Conservation (phyloP, 129 eudicot species). For the Oenanthe sinensis region DNA sequence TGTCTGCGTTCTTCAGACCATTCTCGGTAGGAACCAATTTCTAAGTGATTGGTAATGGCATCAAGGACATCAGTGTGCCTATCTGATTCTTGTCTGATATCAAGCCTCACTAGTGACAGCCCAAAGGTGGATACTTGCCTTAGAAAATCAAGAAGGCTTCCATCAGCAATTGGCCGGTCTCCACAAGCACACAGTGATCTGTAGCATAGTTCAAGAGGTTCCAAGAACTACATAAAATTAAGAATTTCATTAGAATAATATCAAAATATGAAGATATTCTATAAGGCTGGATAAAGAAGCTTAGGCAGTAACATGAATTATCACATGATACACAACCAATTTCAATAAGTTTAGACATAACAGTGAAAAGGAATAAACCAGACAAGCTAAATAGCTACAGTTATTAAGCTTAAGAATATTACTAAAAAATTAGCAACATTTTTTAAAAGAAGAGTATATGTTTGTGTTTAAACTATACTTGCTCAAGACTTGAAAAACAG, state of each 20-base stretch:
- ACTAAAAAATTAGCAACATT: neutral
- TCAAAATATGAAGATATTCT: neutral
- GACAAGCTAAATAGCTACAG: neutral
- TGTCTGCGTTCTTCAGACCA: slow-evolving; percentile 89
- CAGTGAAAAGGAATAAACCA: neutral
- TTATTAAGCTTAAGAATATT: too few relatives aligned
- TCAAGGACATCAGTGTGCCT: slow-evolving; percentile 95
- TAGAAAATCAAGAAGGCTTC: slow-evolving; percentile 92
- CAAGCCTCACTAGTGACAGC: slow-evolving; percentile 83
- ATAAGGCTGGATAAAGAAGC: neutral
- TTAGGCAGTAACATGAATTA: neutral
- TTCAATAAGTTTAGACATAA: neutral
- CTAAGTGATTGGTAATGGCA: slow-evolving; percentile 82
- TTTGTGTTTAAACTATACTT: neutral
- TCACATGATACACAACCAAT: neutral
- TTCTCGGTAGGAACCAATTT: slow-evolving; percentile 82
- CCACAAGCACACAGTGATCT: slow-evolving; percentile 88
- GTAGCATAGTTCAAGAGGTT: slow-evolving; percentile 96
- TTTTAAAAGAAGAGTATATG: neutral
- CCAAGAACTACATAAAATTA: slow-evolving; percentile 58
- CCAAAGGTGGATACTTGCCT: slow-evolving; percentile 97
- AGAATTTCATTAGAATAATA: neutral
- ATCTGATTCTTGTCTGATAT: slow-evolving; percentile 94
- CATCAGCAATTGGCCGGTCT: slow-evolving; percentile 90
- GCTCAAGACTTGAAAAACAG: neutral